phyloP scores from a whole-genome alignment of 371 early-diverging fungal genomes.

The Circinella minor region DNA sequence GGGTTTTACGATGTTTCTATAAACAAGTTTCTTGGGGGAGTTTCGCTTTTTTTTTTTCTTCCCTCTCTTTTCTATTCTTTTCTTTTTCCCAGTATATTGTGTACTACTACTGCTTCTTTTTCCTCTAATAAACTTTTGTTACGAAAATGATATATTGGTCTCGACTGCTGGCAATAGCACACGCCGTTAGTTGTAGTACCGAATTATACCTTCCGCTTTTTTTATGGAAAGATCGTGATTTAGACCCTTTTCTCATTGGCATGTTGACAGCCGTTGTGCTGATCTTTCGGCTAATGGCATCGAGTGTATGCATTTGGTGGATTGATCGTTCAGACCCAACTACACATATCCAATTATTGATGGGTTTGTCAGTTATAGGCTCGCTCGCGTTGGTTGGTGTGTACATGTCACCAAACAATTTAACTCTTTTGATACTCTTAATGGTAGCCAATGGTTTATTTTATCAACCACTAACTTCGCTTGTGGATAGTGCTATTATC shows the following conservation, averaged over 20 bases:
- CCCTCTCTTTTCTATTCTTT: neutral
- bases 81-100: slow-evolving; percentile 4
- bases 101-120: neutral
- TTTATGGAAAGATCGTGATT: slow-evolving; percentile 14
- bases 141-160: slow-evolving; percentile 16
- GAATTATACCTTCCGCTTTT: slow-evolving; percentile 17
- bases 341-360: slow-evolving; percentile 8
- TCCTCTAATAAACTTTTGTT: neutral
- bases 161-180: slow-evolving; percentile 17
- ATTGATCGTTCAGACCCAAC: slow-evolving; percentile 13
- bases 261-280: slow-evolving; percentile 17
- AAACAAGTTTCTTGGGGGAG: neutral
- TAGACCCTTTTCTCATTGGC: slow-evolving; percentile 18
- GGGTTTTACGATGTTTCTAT: neutral
- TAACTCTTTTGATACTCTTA: slow-evolving; percentile 1
- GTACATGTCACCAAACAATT: neutral
- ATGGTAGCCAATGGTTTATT: slow-evolving; percentile 26
- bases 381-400: slow-evolving; percentile 5
- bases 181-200: slow-evolving; percentile 12
- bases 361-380: slow-evolving; percentile 11
- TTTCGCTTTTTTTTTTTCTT: neutral
- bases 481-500: slow-evolving; percentile 35
- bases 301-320: slow-evolving; percentile 12
- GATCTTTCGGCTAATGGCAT: slow-evolving; percentile 15
- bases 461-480: slow-evolving; percentile 33